Conservation (phyloP, 2,329 filamentous ascomycete species). For the Acephala macrosclerotiorum region DNA sequence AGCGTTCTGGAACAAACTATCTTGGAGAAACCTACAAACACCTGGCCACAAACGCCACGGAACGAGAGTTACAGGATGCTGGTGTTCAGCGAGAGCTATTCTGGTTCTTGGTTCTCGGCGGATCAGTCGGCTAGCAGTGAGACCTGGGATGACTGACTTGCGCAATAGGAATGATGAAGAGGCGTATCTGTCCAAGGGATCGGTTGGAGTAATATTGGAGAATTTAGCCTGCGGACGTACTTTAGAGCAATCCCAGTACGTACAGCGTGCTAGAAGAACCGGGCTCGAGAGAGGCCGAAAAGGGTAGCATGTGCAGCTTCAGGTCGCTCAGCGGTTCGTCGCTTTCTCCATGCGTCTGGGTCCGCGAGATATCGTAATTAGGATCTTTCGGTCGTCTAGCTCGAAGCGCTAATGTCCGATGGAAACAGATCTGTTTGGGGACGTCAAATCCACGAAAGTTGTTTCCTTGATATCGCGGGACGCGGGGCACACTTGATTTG, state of each 20-base stretch:
- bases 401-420: neutral
- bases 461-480: conserved; percentile 1
- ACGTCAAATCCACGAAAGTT: neutral
- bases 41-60: neutral
- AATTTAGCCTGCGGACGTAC: conserved; percentile 24
- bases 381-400: neutral
- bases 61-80: neutral
- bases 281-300: conserved; percentile 16
- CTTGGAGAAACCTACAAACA: neutral
- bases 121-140: conserved; percentile 23
- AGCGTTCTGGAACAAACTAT: neutral
- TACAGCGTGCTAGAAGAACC: conserved; percentile 28
- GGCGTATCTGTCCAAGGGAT: conserved; percentile 22
- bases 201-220: conserved; percentile 28
- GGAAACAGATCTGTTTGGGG: neutral
- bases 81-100: conserved; percentile 10
- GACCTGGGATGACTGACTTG: conserved; percentile 21
- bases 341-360: neutral
- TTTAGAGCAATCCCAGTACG: conserved; percentile 26
- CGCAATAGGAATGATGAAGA: conserved; percentile 22
- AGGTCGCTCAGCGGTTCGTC: conserved; percentile 5
- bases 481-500: neutral
- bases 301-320: conserved; percentile 23
- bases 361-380: conserved; percentile 1
- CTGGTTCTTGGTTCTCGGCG: conserved; percentile 7